Evolutionary conservation across 139 green algal genomes (phyloP), one percentile per base, ranked within the genome.

Genomic region (Diplosphaera chodatii): DNA sequence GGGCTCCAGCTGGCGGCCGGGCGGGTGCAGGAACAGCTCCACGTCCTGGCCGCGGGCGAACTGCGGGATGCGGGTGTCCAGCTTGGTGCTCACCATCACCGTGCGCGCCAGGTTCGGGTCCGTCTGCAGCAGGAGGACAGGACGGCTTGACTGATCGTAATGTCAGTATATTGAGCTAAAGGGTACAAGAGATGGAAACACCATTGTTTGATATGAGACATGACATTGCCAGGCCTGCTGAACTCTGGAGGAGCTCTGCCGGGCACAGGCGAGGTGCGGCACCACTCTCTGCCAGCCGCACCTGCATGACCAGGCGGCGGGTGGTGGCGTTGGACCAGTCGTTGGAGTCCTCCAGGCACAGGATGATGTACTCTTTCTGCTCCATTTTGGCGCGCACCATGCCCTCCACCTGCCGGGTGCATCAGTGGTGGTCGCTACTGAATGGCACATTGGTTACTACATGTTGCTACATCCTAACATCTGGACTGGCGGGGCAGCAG

Each of bases 261-360:
- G 10, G 37, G 10, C 55, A 63, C n/a, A 63, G 16, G 10, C 21
- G 25, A 28, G 55, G 4, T 30, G 37, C 37, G 6, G 8, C 37
- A 10, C 10, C 37, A 48, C 6, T 6, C 37, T 48, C 37, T 4
- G 22, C 21, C 8, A 32, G 25, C 25, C 59, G 1, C 59, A 89
- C 90, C 84, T 93, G 81, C 89, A 97, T 96, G 66, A 98, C 93
- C 16, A 96, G 76, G 1, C 87, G 78, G 4, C 94, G 84, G 13
- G 93, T 97, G 73, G 92, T 97, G 15, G 93, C 91, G 74, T 98
- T 98, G 84, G 67, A 89, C 92, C 93, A 98, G 80, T 98, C 93
- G 67, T 87, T 93, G 71, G 73, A 86, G 83, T 98, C 93, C 83
- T 98, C 94, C 41, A 98, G 76, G 78, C 94, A 98, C 55, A 98